Base-by-base conservation (phyloP, 1,284 basidiomycete species). In the Rhodotorula sp. region DNA sequence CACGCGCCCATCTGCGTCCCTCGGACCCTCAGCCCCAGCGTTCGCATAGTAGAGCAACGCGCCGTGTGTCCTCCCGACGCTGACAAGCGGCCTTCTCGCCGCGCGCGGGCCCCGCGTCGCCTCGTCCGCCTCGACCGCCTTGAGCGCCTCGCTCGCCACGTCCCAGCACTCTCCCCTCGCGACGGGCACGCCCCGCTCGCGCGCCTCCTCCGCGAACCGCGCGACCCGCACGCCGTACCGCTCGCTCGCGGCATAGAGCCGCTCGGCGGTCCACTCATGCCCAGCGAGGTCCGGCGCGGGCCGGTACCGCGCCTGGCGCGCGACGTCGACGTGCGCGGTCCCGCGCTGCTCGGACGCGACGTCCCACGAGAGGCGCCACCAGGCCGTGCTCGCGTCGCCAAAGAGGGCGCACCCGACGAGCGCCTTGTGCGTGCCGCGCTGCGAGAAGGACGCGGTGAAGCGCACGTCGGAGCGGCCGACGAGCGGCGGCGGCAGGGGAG, bases 101-200 rank as follows among this genome's bases (percentile, higher is more conserved):
- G 5, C 50, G 5, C 42, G 21, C 57, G 16, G 12, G 10, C 12
- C 21, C 34, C 34, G 34, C 57, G 2, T 17, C 34, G 21, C 12
- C 10, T 17, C 23, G 10, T 27, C 59, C 27, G n/a, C 48, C 3
- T 34, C 25, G 77, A 74, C 42, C 13, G 85, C 83, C 58, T 83
- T 82, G 72, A 84, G 80, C 45, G 83, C 86, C 78, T 87, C 84
- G 71, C 81, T 80, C 21, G 86, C 87, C 49, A 88, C 78, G 80
- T 87, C 86, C 87, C 87, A 88, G 78, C 86, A 88, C 75, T 77
- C 73, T 41, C 87, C 87, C 14, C 85, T 81, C 21, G 81, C 86
- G 69, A 86, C 85, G 64, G 82, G 84, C 70, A 81, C 74, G 4
- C 85, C 84, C 0, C 82, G 80, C 1, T 80, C 84, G 57, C 83